phyloP scores from a whole-genome alignment of 2,329 filamentous ascomycete species.

The Exophiala sp. region DNA sequence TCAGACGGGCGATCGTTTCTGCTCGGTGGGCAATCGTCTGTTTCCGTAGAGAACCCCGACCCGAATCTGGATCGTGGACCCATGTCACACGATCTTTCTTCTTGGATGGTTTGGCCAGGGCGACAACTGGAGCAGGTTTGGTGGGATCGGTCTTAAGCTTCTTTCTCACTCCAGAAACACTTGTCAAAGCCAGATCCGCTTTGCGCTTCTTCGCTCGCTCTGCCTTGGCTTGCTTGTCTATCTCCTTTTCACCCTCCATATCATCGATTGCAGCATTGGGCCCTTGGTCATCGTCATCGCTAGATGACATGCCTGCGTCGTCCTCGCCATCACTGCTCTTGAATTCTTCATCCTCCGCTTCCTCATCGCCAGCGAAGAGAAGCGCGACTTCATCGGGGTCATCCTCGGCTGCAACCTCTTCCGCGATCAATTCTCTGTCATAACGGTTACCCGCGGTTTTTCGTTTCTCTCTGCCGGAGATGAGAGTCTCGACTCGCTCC shows the following conservation, averaged over 20 bases:
- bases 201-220: slow-evolving; percentile 78
- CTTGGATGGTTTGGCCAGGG: slow-evolving; percentile 54
- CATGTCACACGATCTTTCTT: slow-evolving; percentile 68
- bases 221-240: slow-evolving; percentile 71
- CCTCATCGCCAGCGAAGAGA: slow-evolving; percentile 72
- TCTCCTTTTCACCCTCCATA: slow-evolving; percentile 79
- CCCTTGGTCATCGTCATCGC: slow-evolving; percentile 74
- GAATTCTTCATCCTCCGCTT: slow-evolving; percentile 51
- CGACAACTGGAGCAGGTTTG: slow-evolving; percentile 31
- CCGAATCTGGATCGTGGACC: slow-evolving; percentile 62
- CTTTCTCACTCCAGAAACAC: slow-evolving; percentile 56
- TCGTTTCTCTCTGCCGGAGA: slow-evolving; percentile 69
- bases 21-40: slow-evolving; percentile 66
- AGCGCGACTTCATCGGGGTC: slow-evolving; percentile 57
- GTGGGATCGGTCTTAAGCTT: slow-evolving; percentile 66
- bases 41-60: slow-evolving; percentile 59
- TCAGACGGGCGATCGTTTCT: slow-evolving; percentile 47
- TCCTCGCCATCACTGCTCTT: slow-evolving; percentile 62
- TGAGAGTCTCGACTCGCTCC: slow-evolving; percentile 61
- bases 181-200: slow-evolving; percentile 68
- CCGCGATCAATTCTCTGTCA: slow-evolving; percentile 71
- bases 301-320: slow-evolving; percentile 78
- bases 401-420: slow-evolving; percentile 56
- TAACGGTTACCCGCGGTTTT: slow-evolving; percentile 82
- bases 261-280: slow-evolving; percentile 60